Evolutionary conservation across 495 filamentous ascomycete genomes (phyloP).

Genomic region (Penicillium ucsense): DNA sequence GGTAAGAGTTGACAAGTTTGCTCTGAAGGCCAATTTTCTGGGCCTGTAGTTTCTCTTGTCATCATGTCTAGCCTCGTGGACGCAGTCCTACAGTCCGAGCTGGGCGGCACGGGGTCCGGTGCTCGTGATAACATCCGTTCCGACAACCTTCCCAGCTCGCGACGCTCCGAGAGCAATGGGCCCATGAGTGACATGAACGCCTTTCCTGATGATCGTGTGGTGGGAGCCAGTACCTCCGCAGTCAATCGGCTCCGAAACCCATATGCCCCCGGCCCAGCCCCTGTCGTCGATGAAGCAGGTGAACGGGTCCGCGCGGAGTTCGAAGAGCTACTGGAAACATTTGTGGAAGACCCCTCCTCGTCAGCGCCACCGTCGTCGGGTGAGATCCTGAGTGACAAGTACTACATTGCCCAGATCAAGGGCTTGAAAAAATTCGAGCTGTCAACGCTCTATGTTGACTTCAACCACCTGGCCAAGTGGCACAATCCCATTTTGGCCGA

Average conservation of each 20-base stretch:
- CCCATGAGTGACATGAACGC: constrained; percentile 44
- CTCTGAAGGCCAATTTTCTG: constrained; percentile 9
- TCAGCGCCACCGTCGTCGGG: constrained; percentile 69
- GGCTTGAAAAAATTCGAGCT: constrained; percentile 74
- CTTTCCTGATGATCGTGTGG: constrained; percentile 54
- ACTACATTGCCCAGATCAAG: constrained; percentile 94
- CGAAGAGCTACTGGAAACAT: constrained; percentile 82
- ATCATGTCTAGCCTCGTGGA: constrained; percentile 45
- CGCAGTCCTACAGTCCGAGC: constrained; percentile 41
- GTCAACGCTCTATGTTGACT: constrained; percentile 98
- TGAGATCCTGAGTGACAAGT: constrained; percentile 71
- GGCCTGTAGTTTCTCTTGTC: constrained; percentile 14
- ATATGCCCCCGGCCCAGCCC: constrained; percentile 57
- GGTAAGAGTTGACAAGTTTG: constrained; percentile 6
- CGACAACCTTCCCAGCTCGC: constrained; percentile 35
- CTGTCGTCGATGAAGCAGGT: constrained; percentile 80
- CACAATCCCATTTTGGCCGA: constrained; percentile 66
- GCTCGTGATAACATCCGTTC: constrained; percentile 28
- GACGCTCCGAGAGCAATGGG: constrained; percentile 44
- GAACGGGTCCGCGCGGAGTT: constrained; percentile 79
- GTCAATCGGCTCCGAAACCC: constrained; percentile 49
- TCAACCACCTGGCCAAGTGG: constrained; percentile 65
- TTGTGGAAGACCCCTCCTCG: constrained; percentile 61
- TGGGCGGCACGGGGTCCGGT: constrained; percentile 28
- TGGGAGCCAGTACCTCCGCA: constrained; percentile 43